These are phyloP conservation scores for Sclerotinia minor DNA, from an alignment of 2,329 filamentous ascomycete species.

Conservation along the genomic window DNA sequence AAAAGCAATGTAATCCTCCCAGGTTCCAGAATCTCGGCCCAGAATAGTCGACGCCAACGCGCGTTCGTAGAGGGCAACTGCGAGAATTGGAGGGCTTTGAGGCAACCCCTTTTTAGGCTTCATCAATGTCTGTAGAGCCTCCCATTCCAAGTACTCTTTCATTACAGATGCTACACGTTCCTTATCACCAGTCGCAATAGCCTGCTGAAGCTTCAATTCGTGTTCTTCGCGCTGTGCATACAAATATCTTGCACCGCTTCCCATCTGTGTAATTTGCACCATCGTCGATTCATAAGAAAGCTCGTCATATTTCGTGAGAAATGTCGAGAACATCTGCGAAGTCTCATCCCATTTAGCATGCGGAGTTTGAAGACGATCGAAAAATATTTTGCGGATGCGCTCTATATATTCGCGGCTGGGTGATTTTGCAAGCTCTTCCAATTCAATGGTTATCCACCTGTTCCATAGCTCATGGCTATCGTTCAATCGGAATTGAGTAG, in stretches of 20 bases:
- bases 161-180: slow-evolving; percentile 55
- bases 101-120: slow-evolving; percentile 51
- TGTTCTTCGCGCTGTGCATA: slow-evolving; percentile 65
- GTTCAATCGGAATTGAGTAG: slow-evolving; percentile 70
- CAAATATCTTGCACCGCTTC: slow-evolving; percentile 62
- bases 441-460: slow-evolving; percentile 70
- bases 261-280: slow-evolving; percentile 63
- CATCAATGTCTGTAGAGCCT: slow-evolving; percentile 63
- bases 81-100: slow-evolving; percentile 52
- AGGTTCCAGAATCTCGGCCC: slow-evolving; percentile 70
- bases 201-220: slow-evolving; percentile 65
- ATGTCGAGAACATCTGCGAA: slow-evolving; percentile 71
- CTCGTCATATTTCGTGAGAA: slow-evolving; percentile 70
- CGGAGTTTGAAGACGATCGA: slow-evolving; percentile 68
- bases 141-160: slow-evolving; percentile 80
- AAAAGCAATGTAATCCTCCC: slow-evolving; percentile 68
- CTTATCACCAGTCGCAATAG: slow-evolving; percentile 55
- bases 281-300: slow-evolving; percentile 73
- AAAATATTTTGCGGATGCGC: slow-evolving; percentile 67
- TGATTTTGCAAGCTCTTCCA: slow-evolving; percentile 63
- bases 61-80: slow-evolving; percentile 72
- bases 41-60: slow-evolving; percentile 66
- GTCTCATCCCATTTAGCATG: slow-evolving; percentile 76
- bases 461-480: slow-evolving; percentile 81
- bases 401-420: slow-evolving; percentile 58